Evolutionary conservation across 176 grass and related monocot species (phyloP).

Genomic region (Dactylis glomerata): DNA sequence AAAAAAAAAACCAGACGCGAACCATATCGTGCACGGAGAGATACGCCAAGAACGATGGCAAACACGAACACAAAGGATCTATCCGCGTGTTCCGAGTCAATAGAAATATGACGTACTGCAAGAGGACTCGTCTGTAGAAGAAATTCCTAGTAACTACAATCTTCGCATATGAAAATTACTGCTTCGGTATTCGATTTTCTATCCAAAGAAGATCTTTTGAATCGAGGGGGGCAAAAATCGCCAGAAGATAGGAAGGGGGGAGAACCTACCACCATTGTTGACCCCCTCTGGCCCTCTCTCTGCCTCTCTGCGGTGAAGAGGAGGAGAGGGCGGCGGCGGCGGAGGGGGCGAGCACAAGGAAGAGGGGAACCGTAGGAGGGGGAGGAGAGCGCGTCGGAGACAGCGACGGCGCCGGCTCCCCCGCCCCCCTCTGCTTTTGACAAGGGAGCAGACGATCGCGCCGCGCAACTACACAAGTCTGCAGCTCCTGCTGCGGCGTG

Average conservation of each 20-base stretch:
- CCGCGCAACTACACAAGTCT: not conserved
- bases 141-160: not conserved
- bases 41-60: not conserved
- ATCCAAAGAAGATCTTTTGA: not conserved
- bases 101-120: not conserved
- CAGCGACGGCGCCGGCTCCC: not conserved
- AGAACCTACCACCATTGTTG: conserved; percentile 36
- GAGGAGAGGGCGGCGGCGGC: not conserved
- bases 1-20: not conserved
- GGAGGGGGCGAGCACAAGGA: not conserved
- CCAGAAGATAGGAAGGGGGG: not conserved
- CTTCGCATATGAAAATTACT: not conserved
- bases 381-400: not conserved
- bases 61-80: not conserved
- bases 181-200: not conserved
- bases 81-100: not conserved
- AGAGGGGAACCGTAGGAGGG: not conserved
- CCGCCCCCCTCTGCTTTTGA: not conserved
- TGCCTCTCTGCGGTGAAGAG: not conserved
- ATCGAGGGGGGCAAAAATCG: not conserved
- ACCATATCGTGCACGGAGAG: not conserved
- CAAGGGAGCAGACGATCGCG: not conserved
- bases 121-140: not conserved
- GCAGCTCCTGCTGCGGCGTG: not conserved
- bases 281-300: not conserved